Base-by-base conservation (phyloP, 345 rosid species). In the Populus nigra region DNA sequence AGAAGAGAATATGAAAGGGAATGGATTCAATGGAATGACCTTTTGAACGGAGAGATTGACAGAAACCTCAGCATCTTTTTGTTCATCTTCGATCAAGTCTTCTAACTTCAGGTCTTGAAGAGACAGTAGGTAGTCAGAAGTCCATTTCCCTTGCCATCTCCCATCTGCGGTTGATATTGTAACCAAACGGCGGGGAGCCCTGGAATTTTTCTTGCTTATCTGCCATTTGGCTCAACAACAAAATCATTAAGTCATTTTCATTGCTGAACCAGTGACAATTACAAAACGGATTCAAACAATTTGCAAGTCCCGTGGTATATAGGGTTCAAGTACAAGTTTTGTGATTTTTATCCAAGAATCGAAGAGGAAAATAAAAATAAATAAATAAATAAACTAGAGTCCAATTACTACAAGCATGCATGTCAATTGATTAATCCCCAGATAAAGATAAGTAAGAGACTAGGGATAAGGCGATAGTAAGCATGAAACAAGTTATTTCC, bases 71-170 rank as follows among this genome's bases (percentile, higher is more conserved):
- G 87, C 80, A 70, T 88, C 85, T 29, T 83, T 68, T 45, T 86
- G 83, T 47, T 88, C 86, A 31, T 80, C 91, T 82, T 94, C 97
- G 65, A 94, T 80, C 78, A 93, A 85, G 85, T 94, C 98, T 49
- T 80, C 72, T 76, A 93, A 87, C 31, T 71, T 74, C 45, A 94
- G 89, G 72, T 91, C 94, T 43, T 69, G 84, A 23, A 94, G 88
- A 63, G 97, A 87, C 61, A 94, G 71, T n/a, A 84, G 55, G 77
- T 85, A 89, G 5, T 93, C 90, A 72, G 79, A 80, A 61, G 68
- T 88, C 97, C 94, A 94, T 3, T 75, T 81, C 23, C 93, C 94
- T 36, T 84, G 86, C 96, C 97, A 89, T 81, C 80, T 92, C n/a
- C 93, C 91, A 38, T 88, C 88, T 1, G 88, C 84, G 8, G 97